phyloP scores from a whole-genome alignment of 805 yeast genomes.

The Saturnispora galanensis region DNA sequence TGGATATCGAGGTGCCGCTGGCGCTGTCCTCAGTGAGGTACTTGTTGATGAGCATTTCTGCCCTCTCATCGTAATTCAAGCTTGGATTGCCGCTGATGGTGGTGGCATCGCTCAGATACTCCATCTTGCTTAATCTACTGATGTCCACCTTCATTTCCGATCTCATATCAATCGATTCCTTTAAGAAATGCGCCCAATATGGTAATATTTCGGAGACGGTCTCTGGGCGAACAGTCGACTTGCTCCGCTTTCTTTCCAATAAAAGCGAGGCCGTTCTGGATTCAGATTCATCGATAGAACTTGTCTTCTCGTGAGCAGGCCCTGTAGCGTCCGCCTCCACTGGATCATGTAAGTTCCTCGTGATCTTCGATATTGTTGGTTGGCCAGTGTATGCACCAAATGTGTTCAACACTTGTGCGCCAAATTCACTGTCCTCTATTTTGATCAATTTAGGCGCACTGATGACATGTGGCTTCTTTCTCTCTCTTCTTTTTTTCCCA shows the following conservation, averaged over 20 bases:
- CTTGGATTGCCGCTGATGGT: background rate
- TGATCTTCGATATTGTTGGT: background rate
- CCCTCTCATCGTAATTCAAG: background rate
- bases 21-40: background rate
- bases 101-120: conserved; percentile 8
- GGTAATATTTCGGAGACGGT: conserved; percentile 12
- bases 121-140: conserved; percentile 9
- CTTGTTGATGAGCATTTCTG: background rate
- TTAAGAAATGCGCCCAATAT: conserved; percentile 24
- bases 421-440: conserved; percentile 9
- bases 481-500: background rate
- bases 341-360: background rate
- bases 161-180: conserved; percentile 18
- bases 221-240: background rate
- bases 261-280: too few relatives aligned
- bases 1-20: background rate
- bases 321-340: background rate
- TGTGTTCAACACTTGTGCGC: background rate
- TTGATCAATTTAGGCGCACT: conserved; percentile 8
- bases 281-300: background rate
- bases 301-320: background rate
- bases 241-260: too few relatives aligned
- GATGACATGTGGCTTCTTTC: background rate
- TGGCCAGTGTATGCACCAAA: conserved; percentile 1
- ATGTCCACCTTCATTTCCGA: conserved; percentile 24